Conservation (phyloP, 208 protist genomes). For the Trypanosoma cruzi region DNA sequence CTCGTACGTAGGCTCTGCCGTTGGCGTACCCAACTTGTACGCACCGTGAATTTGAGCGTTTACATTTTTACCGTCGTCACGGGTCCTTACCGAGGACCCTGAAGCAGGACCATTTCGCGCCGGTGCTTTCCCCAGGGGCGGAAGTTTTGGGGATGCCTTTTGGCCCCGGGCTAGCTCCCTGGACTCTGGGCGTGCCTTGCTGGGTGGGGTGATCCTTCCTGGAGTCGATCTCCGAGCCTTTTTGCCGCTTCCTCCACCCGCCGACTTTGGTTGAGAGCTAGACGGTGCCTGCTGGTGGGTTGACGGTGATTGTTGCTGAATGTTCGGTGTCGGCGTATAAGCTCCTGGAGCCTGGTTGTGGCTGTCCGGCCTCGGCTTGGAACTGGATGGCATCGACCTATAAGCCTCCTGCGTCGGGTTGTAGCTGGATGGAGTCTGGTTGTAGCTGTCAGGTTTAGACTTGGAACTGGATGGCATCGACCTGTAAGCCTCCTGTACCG, state of each 20-base stretch:
- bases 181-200: background rate
- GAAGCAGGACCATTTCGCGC: background rate
- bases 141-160: conserved; percentile 4
- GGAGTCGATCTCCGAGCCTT: background rate
- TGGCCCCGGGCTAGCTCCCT: background rate
- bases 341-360: no score
- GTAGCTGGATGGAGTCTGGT: no score
- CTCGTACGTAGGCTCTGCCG: conserved; percentile 16
- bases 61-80: background rate
- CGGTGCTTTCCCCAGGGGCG: conserved; percentile 1
- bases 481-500: no score
- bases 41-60: background rate
- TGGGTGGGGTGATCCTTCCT: background rate
- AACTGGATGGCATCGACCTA: no score
- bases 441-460: no score
- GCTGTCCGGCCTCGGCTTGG: no score
- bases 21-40: background rate
- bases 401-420: no score
- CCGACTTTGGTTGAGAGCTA: background rate
- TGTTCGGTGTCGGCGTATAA: background rate
- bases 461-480: no score
- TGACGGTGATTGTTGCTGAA: background rate
- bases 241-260: background rate
- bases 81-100: background rate
- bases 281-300: background rate